Evolutionary conservation across 345 rosid genomes (phyloP).

Genomic region (Populus davidiana): DNA sequence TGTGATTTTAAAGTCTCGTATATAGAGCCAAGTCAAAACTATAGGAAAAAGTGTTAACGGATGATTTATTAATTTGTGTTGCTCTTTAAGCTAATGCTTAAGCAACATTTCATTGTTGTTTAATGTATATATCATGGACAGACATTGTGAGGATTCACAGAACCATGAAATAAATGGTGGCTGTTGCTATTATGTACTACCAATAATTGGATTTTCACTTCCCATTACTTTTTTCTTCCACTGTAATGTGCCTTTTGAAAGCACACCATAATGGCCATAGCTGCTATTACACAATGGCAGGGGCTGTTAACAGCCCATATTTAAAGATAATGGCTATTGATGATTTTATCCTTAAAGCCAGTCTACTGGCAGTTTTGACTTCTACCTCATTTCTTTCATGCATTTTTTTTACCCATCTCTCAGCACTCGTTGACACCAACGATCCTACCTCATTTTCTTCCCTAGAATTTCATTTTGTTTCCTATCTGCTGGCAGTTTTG

Average conservation of each 20-base stretch:
- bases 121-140: background rate
- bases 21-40: background rate
- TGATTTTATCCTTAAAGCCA: background rate
- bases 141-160: background rate
- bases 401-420: background rate
- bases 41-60: background rate
- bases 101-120: background rate
- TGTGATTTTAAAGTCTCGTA: no score
- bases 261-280: background rate
- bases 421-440: background rate
- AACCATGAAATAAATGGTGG: background rate
- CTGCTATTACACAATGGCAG: background rate
- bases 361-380: background rate
- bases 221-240: background rate
- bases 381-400: background rate
- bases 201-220: background rate
- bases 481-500: background rate
- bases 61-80: background rate
- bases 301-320: background rate
- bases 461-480: background rate
- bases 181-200: background rate
- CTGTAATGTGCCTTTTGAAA: background rate
- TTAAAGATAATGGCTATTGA: no score
- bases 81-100: background rate
- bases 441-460: background rate